These are phyloP conservation scores for Myriosclerotinia scirpicola DNA, from an alignment of 2,329 filamentous ascomycete genomes.

Conservation along the genomic window DNA sequence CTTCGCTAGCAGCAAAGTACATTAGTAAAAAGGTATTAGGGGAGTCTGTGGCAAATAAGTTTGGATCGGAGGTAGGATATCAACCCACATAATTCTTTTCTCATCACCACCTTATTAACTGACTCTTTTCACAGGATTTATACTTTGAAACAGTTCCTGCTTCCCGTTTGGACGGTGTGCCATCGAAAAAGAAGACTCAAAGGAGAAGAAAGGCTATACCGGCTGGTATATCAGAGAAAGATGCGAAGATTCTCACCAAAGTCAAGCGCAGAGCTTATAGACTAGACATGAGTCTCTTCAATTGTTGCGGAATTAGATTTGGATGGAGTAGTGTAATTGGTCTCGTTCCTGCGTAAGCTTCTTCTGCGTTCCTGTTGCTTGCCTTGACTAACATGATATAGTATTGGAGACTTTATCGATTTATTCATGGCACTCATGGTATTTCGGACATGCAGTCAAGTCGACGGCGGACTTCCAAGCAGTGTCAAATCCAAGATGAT, in stretches of 20 bases:
- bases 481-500: slow-evolving; percentile 69
- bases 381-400: slow-evolving; percentile 41
- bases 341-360: slow-evolving; percentile 73
- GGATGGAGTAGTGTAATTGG: slow-evolving; percentile 89
- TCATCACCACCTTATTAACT: slow-evolving; percentile 20
- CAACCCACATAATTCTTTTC: slow-evolving; percentile 4
- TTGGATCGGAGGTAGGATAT: slow-evolving; percentile 53
- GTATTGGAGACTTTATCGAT: slow-evolving; percentile 74
- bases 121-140: slow-evolving; percentile 65
- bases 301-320: slow-evolving; percentile 76
- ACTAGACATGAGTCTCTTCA: slow-evolving; percentile 83
- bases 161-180: slow-evolving; percentile 64
- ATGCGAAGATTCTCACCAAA: slow-evolving; percentile 77
- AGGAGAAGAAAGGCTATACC: slow-evolving; percentile 84
- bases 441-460: slow-evolving; percentile 66
- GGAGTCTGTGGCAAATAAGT: slow-evolving; percentile 57
- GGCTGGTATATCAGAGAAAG: slow-evolving; percentile 77
- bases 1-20: slow-evolving; percentile 53
- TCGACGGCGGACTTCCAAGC: slow-evolving; percentile 73
- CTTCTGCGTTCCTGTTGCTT: slow-evolving; percentile 27
- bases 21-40: slow-evolving; percentile 58
- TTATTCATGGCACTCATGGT: slow-evolving; percentile 73
- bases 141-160: slow-evolving; percentile 84
- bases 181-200: slow-evolving; percentile 67
- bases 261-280: slow-evolving; percentile 84